Conservation (phyloP, 1,139 yeast genomes). For the Protomyces inouyei region DNA sequence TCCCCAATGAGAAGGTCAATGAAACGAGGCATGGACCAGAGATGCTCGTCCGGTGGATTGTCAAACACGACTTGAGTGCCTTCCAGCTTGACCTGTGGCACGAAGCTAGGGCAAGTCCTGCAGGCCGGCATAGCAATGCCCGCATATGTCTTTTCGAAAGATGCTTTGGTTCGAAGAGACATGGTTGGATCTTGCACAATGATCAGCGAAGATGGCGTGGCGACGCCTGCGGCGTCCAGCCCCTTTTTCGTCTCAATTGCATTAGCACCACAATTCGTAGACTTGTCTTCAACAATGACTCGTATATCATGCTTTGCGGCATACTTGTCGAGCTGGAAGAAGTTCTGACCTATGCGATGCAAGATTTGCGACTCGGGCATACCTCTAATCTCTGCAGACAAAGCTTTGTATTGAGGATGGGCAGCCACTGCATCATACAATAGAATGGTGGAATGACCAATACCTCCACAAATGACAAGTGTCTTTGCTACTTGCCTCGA, state of each 20-base stretch:
- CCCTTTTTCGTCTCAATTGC: constrained; percentile 2
- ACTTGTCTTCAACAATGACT: constrained; percentile 9
- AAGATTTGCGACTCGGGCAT: constrained; percentile 3
- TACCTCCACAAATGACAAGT: constrained; percentile 16
- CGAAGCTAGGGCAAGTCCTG: constrained; percentile 8
- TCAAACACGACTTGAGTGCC: neutral
- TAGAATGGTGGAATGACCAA: constrained; percentile 13
- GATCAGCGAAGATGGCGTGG: neutral
- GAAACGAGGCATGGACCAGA: constrained; percentile 11
- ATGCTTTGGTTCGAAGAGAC: constrained; percentile 15
- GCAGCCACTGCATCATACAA: constrained; percentile 11
- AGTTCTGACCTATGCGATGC: neutral
- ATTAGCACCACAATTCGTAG: constrained; percentile 23
- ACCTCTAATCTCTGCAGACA: neutral
- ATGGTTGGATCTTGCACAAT: constrained; percentile 25
- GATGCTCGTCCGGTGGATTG: neutral
- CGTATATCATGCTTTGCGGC: neutral
- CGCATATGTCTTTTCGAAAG: constrained; percentile 8
- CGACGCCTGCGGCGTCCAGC: neutral
- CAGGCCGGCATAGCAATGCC: neutral
- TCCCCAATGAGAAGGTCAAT: constrained; percentile 14
- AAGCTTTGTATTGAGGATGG: neutral
- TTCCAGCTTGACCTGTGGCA: neutral
- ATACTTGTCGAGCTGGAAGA: neutral
- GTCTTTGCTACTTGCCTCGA: constrained; percentile 8